Evolutionary conservation across 306 rosid genomes (phyloP).

Genomic region (Castanea mollissima): DNA sequence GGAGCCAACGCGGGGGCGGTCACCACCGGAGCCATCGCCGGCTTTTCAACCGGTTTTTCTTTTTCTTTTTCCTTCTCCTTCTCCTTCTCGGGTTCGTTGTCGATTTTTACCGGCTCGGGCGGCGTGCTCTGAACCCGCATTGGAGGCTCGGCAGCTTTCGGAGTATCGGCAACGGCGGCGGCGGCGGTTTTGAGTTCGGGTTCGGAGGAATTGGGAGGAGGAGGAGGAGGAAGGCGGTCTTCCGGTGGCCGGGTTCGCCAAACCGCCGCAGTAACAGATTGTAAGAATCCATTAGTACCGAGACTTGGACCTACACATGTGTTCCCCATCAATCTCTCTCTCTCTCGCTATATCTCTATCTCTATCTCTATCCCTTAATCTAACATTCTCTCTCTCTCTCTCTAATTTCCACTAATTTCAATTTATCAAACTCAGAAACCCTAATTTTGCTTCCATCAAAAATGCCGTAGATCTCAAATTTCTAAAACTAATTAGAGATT

Average conservation of each 20-base stretch:
- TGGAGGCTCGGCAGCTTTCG: not conserved
- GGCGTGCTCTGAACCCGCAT: conserved; percentile 56
- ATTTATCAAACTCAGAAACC: not conserved
- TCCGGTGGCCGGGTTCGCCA: conserved; percentile 71
- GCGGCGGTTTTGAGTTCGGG: no score
- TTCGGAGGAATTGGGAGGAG: no score
- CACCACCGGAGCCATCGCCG: no score
- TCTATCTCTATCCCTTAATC: conserved; percentile 6
- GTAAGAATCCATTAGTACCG: conserved; percentile 59
- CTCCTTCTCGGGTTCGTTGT: not conserved
- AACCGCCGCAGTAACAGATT: conserved; percentile 66
- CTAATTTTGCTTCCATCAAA: no score
- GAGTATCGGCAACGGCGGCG: conserved; percentile 25
- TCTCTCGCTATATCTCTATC: not conserved
- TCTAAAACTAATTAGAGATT: not conserved
- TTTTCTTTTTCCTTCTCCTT: not conserved
- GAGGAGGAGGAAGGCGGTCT: conserved; percentile 56
- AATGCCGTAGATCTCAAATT: not conserved
- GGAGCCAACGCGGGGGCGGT: no score
- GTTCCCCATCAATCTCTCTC: conserved; percentile 74
- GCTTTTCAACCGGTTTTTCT: not conserved
- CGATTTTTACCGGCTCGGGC: conserved; percentile 59
- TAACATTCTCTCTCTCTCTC: conserved; percentile 6
- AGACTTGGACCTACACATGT: conserved; percentile 80
- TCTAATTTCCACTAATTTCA: not conserved